These are phyloP conservation scores for Penicillium flavigenum DNA, from an alignment of 495 filamentous ascomycete genomes.

Conservation along the genomic window DNA sequence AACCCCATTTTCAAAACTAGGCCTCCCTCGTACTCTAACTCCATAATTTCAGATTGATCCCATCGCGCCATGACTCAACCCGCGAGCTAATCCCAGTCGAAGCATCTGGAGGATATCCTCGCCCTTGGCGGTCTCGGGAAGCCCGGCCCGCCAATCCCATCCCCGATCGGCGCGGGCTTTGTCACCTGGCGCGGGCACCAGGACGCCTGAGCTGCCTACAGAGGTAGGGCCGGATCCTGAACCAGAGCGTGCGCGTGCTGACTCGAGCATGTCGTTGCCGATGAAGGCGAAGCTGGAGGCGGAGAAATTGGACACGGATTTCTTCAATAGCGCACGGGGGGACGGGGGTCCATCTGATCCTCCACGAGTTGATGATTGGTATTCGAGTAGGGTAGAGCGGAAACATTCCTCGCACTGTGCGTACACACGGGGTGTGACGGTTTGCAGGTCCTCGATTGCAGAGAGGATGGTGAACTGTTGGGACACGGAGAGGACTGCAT, in stretches of 20 bases:
- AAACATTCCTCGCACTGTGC: constrained; percentile 70
- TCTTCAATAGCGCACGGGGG: constrained; percentile 64
- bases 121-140: constrained; percentile 56
- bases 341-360: constrained; percentile 47
- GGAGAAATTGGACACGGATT: constrained; percentile 59
- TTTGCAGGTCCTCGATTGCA: constrained; percentile 78
- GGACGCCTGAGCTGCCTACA: constrained; percentile 54
- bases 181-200: constrained; percentile 43
- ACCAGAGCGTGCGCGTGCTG: constrained; percentile 47
- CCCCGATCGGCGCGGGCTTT: constrained; percentile 51
- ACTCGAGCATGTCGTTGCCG: constrained; percentile 67
- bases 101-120: constrained; percentile 69
- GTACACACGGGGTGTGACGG: constrained; percentile 68
- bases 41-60: constrained; percentile 20
- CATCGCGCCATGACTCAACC: constrained; percentile 40
- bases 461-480: constrained; percentile 76
- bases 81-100: constrained; percentile 70
- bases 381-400: constrained; percentile 46
- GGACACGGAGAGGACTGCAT: constrained; percentile 44
- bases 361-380: constrained; percentile 50
- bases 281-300: constrained; percentile 63
- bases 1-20: constrained; percentile 1
- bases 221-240: constrained; percentile 46
- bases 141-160: constrained; percentile 81
- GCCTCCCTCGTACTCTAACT: constrained; percentile 5